These are phyloP conservation scores for Incumbomyces lentus DNA, from an alignment of 2,329 filamentous ascomycete species.

Conservation along the genomic window DNA sequence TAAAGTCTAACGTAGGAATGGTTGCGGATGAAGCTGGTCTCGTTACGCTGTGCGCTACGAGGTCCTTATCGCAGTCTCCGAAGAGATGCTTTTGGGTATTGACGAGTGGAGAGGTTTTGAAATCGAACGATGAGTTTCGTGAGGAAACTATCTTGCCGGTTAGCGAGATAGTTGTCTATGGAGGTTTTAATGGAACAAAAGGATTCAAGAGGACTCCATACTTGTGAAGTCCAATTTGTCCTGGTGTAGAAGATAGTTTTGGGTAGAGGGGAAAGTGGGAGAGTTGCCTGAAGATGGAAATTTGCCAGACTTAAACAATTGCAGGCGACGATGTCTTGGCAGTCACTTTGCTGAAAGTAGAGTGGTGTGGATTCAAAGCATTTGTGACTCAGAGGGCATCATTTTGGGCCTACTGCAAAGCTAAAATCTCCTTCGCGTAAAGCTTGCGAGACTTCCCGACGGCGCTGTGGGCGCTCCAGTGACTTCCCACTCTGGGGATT, in stretches of 20 bases:
- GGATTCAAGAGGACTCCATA: conserved; percentile 24
- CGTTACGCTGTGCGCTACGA: conserved; percentile 22
- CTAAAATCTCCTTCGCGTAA: no score
- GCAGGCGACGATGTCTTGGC: no score
- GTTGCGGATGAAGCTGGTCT: conserved; percentile 24
- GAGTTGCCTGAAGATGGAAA: conserved; percentile 5
- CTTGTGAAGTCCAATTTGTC: conserved; percentile 21
- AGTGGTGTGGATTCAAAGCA: no score
- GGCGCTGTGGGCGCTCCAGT: no score
- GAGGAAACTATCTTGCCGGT: conserved; percentile 24
- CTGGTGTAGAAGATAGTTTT: conserved; percentile 11
- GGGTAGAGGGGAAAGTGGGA: conserved; percentile 9
- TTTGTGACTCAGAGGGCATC: no score
- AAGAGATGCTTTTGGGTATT: conserved; percentile 23
- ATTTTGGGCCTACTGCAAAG: no score
- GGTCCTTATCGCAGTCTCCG: conserved; percentile 24
- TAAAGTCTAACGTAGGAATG: conserved; percentile 25
- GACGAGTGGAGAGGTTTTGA: conserved; percentile 19
- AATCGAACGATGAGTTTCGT: conserved; percentile 10
- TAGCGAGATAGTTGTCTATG: conserved; percentile 19
- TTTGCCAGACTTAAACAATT: background rate
- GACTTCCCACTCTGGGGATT: no score
- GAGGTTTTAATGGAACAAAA: conserved; percentile 8
- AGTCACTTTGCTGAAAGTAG: no score
- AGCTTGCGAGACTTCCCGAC: no score